Percentiles rank a stretch among this genome's conserved stretches.
phyloP scores from a whole-genome alignment of 2,329 filamentous ascomycete genomes.

The Aspergillus felis region DNA sequence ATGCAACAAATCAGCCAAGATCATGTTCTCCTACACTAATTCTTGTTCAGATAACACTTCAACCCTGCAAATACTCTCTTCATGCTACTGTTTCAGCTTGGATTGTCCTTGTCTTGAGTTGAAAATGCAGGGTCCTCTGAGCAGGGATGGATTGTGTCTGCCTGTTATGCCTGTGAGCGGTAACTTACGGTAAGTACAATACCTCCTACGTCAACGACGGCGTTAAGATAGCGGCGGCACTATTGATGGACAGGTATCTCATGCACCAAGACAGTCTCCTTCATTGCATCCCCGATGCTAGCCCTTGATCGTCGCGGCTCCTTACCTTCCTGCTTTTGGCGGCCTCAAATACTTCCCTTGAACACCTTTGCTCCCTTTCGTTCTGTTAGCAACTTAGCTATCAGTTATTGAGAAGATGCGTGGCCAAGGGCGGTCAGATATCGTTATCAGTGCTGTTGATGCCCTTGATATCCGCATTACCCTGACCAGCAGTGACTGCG shows the following conservation, averaged over 20 bases:
- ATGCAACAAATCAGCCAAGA: not conserved
- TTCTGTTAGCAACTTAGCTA: not conserved
- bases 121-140: not conserved
- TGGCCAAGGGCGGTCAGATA: slow-evolving; percentile 13
- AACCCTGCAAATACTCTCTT: not conserved
- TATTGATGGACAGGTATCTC: not conserved
- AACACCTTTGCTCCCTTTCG: not conserved
- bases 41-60: too few relatives aligned
- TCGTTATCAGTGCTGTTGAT: slow-evolving; percentile 23
- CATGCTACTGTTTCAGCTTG: not conserved
- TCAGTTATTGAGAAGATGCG: slow-evolving; percentile 10
- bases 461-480: slow-evolving; percentile 29
- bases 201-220: not conserved
- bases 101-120: not conserved
- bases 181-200: not conserved
- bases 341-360: not conserved
- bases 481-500: slow-evolving; percentile 24
- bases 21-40: not conserved
- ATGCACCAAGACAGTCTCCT: not conserved
- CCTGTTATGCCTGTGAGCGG: not conserved
- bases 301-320: not conserved
- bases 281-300: not conserved
- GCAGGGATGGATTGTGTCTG: not conserved
- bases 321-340: not conserved
- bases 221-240: not conserved